Percentiles rank a stretch among this genome's conserved stretches.
Conservation (phyloP, 805 yeast genomes). For the Kodamaea kakaduensis region DNA sequence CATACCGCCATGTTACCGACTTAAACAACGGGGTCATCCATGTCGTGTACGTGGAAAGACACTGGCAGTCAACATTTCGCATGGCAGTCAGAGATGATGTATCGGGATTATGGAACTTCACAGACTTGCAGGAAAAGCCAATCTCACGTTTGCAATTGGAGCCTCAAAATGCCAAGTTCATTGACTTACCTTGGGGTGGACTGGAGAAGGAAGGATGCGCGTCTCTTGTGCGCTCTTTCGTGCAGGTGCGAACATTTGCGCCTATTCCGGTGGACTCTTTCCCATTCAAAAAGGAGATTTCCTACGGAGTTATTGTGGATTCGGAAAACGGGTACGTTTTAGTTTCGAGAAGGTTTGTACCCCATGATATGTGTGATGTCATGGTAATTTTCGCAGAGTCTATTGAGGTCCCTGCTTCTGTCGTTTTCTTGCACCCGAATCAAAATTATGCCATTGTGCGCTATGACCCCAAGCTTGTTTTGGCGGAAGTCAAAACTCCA, state of each 20-base stretch:
- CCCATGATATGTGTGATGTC: conserved; percentile 78
- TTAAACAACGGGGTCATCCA: conserved; percentile 67
- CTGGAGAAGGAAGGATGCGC: conserved; percentile 43
- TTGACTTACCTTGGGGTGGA: conserved; percentile 62
- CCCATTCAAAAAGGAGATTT: conserved; percentile 55
- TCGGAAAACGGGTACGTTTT: conserved; percentile 75
- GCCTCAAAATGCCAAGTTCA: conserved; percentile 65
- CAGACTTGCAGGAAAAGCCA: conserved; percentile 54
- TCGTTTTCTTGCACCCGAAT: conserved; percentile 81
- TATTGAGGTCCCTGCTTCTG: conserved; percentile 72
- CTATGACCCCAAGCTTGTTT: conserved; percentile 72
- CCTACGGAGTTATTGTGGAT: conserved; percentile 79
- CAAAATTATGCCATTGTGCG: conserved; percentile 80
- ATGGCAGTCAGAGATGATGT: conserved; percentile 58
- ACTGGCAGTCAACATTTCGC: conserved; percentile 73
- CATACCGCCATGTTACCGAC: conserved; percentile 75
- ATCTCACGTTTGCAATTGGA: conserved; percentile 47
- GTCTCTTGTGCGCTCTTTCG: conserved; percentile 62
- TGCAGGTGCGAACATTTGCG: conserved; percentile 58
- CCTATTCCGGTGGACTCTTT: conserved; percentile 77
- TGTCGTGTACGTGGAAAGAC: conserved; percentile 75
- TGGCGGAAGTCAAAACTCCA: conserved; percentile 71
- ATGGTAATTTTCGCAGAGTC: conserved; percentile 82
- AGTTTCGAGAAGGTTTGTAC: conserved; percentile 73
- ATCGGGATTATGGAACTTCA: conserved; percentile 56